Base-by-base conservation (phyloP, 2,329 filamentous ascomycete species). In the Fusarium sp. region DNA sequence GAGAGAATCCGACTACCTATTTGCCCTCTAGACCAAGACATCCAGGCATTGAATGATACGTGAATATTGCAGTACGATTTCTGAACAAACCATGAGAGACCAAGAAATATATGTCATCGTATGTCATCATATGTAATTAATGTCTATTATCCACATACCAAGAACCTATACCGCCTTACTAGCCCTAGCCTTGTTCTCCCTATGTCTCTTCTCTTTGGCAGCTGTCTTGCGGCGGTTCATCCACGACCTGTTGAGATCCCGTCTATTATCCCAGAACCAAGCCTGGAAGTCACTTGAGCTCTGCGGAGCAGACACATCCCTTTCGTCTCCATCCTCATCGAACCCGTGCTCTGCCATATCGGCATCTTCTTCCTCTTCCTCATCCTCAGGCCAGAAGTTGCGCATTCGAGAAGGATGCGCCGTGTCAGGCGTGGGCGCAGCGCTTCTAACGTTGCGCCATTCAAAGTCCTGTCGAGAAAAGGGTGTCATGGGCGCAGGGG, bases 381-480 rank as follows among this genome's bases (percentile, higher is more conserved):
- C 77, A 80, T 13, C 62, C 31, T 65, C 83, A 80, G 11, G 85
- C 84, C 87, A 89, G 26, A 91, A 84, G 67, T 84, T 83, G 75
- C 91, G 90, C 58, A 83, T 85, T 28, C 89, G 88, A 39, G 84
- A 89, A 3, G 92, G 89, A 63, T 94, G 89, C 3, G 93, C 93
- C 1, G 96, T 98, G 76, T 99, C 96, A 0, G 96, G 96, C 0
- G 96, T 99, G 0, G 96, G 96, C 4, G 96, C 96, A 8, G 94
- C 94, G 77, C 94, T 98, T 57, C 96, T 88, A n/a, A 92, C 77
- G 50, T 87, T 88, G 66, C 94, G 88, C 80, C 84, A 89, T 72
- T 93, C 91, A 29, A 95, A 84, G 70, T 98, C 95, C 70, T 90
- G 88, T 67, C 90, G 89, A 1, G 92, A 93, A 77, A 90, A 97